Percentiles rank a stretch among this genome's conserved stretches.
phyloP scores from a whole-genome alignment of 2,329 filamentous ascomycete species.

The Ilyonectria sp. region DNA sequence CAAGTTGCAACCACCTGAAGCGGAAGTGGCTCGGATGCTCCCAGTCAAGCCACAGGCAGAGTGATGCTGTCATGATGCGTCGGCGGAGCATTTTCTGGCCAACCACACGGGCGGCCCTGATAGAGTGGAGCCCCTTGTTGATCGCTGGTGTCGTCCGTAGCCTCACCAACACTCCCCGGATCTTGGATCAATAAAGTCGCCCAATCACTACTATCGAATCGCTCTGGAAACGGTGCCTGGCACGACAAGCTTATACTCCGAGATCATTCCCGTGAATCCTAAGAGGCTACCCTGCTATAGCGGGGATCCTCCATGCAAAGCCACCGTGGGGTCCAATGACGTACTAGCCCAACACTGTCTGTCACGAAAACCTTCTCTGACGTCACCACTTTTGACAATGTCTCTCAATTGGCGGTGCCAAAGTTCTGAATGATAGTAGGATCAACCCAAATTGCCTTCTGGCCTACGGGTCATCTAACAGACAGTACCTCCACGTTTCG shows the following conservation, averaged over 20 bases:
- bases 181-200: conserved; percentile 1
- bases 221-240: conserved; percentile 19
- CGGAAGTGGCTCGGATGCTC: conserved; percentile 17
- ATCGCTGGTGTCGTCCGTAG: neutral
- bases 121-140: conserved; percentile 15
- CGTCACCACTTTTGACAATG: conserved; percentile 27
- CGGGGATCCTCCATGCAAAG: neutral
- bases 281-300: conserved; percentile 1
- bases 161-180: conserved; percentile 19
- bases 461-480: conserved; percentile 1
- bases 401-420: neutral
- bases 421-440: conserved; percentile 14
- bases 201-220: conserved; percentile 10
- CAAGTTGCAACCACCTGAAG: conserved; percentile 13
- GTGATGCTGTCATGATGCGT: conserved; percentile 46
- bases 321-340: conserved; percentile 25
- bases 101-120: conserved; percentile 34
- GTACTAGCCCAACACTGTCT: conserved; percentile 4
- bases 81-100: neutral
- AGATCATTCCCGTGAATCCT: conserved; percentile 4
- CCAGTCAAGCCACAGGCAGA: conserved; percentile 30
- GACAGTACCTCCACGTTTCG: neutral
- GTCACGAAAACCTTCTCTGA: conserved; percentile 13
- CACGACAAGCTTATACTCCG: neutral
- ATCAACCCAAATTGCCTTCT: neutral